These are phyloP conservation scores for Volvox carteri DNA, from an alignment of 163 green algal genomes.

Conservation along the genomic window DNA sequence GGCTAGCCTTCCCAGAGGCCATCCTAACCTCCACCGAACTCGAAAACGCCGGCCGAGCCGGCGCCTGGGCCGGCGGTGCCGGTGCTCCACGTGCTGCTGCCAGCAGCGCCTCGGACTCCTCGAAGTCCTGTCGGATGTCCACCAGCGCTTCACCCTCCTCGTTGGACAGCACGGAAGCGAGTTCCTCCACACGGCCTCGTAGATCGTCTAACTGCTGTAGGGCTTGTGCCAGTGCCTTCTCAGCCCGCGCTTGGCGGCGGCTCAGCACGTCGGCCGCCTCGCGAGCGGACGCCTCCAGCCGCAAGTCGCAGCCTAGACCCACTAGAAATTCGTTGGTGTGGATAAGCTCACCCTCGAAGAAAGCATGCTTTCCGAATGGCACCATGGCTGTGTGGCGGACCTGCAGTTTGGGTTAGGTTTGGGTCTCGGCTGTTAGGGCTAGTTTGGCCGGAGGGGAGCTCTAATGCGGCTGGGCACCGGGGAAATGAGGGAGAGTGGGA, in stretches of 20 bases:
- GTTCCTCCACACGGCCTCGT: background rate
- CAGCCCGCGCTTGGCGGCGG: slow-evolving; percentile 29
- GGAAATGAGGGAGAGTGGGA: too few relatives aligned
- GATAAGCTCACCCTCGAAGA: slow-evolving; percentile 66
- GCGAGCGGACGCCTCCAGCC: slow-evolving; percentile 55
- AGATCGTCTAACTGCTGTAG: slow-evolving; percentile 30
- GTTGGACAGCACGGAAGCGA: background rate
- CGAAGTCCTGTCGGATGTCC: slow-evolving; percentile 65
- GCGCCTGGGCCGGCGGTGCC: background rate
- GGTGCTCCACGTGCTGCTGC: background rate
- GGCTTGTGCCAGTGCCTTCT: slow-evolving; percentile 27
- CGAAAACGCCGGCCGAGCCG: background rate
- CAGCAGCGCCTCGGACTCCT: slow-evolving; percentile 68
- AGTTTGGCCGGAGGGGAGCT: too few relatives aligned
- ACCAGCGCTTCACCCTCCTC: slow-evolving; percentile 46
- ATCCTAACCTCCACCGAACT: background rate
- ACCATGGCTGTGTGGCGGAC: slow-evolving; percentile 60
- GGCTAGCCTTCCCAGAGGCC: background rate
- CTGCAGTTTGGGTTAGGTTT: background rate
- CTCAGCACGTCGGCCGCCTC: slow-evolving; percentile 59
- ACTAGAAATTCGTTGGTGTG: slow-evolving; percentile 73
- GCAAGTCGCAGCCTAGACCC: slow-evolving; percentile 60
- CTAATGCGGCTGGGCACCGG: too few relatives aligned
- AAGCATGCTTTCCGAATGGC: slow-evolving; percentile 68
- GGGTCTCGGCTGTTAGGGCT: too few relatives aligned